These are phyloP conservation scores for Kickxella alabastrina DNA, from an alignment of 192 early-diverging fungal species.

Conservation along the genomic window DNA sequence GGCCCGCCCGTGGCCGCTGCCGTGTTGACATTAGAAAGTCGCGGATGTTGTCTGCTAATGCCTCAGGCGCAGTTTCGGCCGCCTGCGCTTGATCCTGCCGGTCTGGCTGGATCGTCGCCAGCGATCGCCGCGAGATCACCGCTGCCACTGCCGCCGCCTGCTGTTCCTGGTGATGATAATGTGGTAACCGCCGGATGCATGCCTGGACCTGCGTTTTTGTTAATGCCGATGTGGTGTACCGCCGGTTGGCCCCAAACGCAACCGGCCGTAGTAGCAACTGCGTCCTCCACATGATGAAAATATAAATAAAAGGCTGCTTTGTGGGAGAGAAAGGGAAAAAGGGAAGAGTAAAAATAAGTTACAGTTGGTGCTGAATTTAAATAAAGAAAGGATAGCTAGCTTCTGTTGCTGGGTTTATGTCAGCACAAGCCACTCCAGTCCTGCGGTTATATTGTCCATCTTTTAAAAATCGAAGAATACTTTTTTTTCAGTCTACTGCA, in stretches of 20 bases:
- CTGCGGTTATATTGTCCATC: background rate
- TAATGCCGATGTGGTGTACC: no score
- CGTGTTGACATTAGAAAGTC: constrained; percentile 39
- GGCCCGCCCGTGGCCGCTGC: constrained; percentile 47
- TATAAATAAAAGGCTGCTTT: no score
- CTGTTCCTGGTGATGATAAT: background rate
- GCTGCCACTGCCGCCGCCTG: no score
- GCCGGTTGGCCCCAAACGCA: no score
- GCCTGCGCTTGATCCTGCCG: background rate
- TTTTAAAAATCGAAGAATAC: background rate
- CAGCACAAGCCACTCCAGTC: background rate
- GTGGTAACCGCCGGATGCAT: no score
- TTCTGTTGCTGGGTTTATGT: background rate
- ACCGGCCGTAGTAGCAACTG: no score
- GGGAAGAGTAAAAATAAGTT: no score
- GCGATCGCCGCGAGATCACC: constrained; percentile 1
- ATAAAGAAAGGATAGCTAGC: no score
- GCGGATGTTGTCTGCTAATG: constrained; percentile 33
- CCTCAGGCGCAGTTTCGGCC: background rate
- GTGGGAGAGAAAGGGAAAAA: no score
- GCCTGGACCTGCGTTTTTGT: no score
- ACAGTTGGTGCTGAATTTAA: no score
- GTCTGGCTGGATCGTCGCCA: constrained; percentile 17
- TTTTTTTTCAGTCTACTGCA: background rate
- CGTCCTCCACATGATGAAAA: no score